These are phyloP conservation scores for Lactarius vividus DNA, from an alignment of 768 basidiomycete species.

Conservation along the genomic window DNA sequence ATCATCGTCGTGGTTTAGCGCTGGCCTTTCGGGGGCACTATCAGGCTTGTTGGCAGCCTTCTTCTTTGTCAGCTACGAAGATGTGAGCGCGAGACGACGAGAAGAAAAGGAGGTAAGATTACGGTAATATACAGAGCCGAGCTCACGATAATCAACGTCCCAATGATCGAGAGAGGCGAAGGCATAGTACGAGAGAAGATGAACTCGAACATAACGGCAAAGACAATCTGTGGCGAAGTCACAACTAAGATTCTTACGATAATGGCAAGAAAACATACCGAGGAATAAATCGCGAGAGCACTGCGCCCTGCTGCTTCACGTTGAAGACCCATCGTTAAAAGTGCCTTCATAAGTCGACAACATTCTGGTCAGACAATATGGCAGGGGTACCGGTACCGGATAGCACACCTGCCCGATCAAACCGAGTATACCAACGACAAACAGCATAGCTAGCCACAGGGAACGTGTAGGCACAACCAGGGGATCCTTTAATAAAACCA, in stretches of 20 bases:
- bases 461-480: conserved; percentile 45
- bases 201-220: conserved; percentile 61
- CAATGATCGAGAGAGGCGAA: conserved; percentile 55
- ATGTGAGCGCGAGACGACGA: neutral
- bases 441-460: conserved; percentile 46
- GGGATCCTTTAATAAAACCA: conserved; percentile 41
- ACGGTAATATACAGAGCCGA: conserved; percentile 68
- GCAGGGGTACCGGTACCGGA: no score
- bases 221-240: conserved; percentile 50
- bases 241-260: neutral
- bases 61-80: conserved; percentile 31
- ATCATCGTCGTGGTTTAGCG: neutral
- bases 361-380: neutral
- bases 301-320: conserved; percentile 65
- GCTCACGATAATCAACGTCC: conserved; percentile 60
- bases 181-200: conserved; percentile 62
- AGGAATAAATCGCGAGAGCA: conserved; percentile 57
- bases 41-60: neutral
- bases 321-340: conserved; percentile 61
- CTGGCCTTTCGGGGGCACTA: neutral
- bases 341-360: conserved; percentile 36
- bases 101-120: conserved; percentile 1
- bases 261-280: conserved; percentile 35
- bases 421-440: conserved; percentile 49
- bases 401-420: conserved; percentile 42